phyloP scores from a whole-genome alignment of 2,329 filamentous ascomycete species.

The Fusarium sororula region DNA sequence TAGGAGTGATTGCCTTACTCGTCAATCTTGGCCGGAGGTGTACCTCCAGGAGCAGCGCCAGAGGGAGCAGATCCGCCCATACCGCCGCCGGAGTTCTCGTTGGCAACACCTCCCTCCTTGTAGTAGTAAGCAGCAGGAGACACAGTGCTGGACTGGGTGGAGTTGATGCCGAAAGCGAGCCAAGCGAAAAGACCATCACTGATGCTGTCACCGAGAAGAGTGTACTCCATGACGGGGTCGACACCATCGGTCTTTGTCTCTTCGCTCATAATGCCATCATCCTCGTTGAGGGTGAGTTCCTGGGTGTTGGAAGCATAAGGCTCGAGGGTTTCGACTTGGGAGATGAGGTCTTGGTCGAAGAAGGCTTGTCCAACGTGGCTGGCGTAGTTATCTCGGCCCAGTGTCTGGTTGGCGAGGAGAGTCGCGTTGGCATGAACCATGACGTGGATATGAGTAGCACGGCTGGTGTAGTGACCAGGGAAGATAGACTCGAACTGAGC shows the following conservation, averaged over 20 bases:
- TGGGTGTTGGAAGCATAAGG: constrained; percentile 61
- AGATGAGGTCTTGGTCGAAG: constrained; percentile 67
- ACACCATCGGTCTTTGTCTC: constrained; percentile 58
- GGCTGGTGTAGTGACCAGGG: constrained; percentile 56
- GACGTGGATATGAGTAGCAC: constrained; percentile 59
- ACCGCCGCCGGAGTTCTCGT: constrained; percentile 27
- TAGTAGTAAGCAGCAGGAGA: constrained; percentile 33
- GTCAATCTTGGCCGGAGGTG: not conserved
- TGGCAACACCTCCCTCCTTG: constrained; percentile 36
- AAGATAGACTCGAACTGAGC: constrained; percentile 55
- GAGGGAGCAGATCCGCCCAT: constrained; percentile 10
- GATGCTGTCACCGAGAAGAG: constrained; percentile 62
- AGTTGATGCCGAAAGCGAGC: constrained; percentile 63
- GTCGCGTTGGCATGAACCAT: constrained; percentile 51
- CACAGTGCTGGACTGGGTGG: constrained; percentile 32
- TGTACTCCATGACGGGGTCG: constrained; percentile 68
- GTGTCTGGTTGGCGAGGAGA: constrained; percentile 46
- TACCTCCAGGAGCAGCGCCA: not conserved
- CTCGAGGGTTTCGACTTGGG: constrained; percentile 56
- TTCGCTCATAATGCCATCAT: constrained; percentile 59
- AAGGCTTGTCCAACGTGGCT: constrained; percentile 73
- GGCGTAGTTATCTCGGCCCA: constrained; percentile 50
- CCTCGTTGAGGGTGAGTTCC: constrained; percentile 58
- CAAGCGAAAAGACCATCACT: constrained; percentile 63
- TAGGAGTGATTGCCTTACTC: not conserved